Evolutionary conservation across 208 protist genomes (phyloP), one percentile per base, ranked within the genome.

Genomic region (Trypanosoma boissoni): DNA sequence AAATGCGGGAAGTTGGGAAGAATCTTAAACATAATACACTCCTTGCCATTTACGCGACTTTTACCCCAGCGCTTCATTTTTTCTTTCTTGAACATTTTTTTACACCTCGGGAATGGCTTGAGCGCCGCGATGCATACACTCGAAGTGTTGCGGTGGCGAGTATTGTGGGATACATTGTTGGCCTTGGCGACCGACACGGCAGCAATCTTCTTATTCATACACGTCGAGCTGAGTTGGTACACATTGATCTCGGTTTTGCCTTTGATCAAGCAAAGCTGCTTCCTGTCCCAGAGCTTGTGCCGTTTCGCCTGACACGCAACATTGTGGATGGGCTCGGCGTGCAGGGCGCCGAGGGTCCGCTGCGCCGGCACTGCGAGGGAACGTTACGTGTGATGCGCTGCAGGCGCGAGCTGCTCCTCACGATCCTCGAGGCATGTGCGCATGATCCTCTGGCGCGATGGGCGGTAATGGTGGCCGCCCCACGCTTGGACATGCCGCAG

Each of bases 261-360:
- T 97, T 97, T 75, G 92, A 97, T 26, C 89, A 98, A 65, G 91
- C 76, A 3, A 76, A 72, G 44, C 55, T 86, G 28, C 74, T 99
- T 7, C 70, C 65, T 3, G 76, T 96, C 8, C 97, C 98, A 20
- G 97, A 99, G 75, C 42, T 83, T 6, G 96, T 99, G 8, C 98
- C 98, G 0, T 99, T 99, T 68, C 80, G 98, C 3, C 67, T 99
- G 14, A 99, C 98, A 10, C 86, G 92, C 12, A 98, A 99, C 73
- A 64, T 99, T 5, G 83, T 98, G n/a, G 96, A 98, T 68, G 96
- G 91, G 4, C 78, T 98, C 42, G 97, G 97, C 12, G 73, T 98
- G 23, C 80, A 74, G 9, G 93, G 93, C 27, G 69, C 81, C 7
- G 92, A 97, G 27, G 98, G 98, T 5, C 50, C 84, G 5, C 98